A percentile compares a stretch with the other conserved stretches of the same genome.
Conservation (phyloP, 192 early-diverging fungal species). For the Backusella psychrophila region DNA sequence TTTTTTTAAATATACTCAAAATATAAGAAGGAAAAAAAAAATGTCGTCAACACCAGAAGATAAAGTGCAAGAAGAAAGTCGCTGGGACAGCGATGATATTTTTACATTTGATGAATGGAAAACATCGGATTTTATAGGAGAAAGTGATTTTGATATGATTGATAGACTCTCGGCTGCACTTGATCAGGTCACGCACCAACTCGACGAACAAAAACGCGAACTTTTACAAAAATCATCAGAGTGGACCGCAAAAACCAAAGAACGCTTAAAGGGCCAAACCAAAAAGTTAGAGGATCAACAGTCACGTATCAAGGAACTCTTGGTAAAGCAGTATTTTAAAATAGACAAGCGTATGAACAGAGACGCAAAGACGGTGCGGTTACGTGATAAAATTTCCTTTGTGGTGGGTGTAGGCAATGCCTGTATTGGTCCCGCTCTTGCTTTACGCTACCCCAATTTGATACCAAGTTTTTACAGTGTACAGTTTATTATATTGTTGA, state of each 20-base stretch:
- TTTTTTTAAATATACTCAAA: neutral
- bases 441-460: slow-evolving; percentile 47
- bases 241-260: slow-evolving; percentile 35
- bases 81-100: neutral
- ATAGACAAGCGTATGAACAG: slow-evolving; percentile 30
- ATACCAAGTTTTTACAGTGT: slow-evolving; percentile 57
- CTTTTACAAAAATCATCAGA: slow-evolving; percentile 25
- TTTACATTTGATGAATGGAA: slow-evolving; percentile 19
- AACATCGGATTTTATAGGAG: slow-evolving; percentile 18
- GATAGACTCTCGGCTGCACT: slow-evolving; percentile 33
- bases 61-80: neutral
- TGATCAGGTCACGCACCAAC: slow-evolving; percentile 31
- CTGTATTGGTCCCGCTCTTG: slow-evolving; percentile 54
- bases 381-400: slow-evolving; percentile 65
- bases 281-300: slow-evolving; percentile 33
- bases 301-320: slow-evolving; percentile 15
- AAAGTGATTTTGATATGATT: slow-evolving; percentile 44
- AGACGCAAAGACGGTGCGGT: slow-evolving; percentile 44
- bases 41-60: neutral
- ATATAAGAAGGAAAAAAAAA: neutral
- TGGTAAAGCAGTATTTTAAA: slow-evolving; percentile 22
- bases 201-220: slow-evolving; percentile 29
- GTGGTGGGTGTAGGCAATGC: slow-evolving; percentile 63
- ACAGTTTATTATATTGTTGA: slow-evolving; percentile 41
- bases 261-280: slow-evolving; percentile 20